A percentile compares a stretch with the other conserved stretches of the same genome.
Conservation (phyloP, 2,329 filamentous ascomycete species). For the Albifimbria verrucaria region DNA sequence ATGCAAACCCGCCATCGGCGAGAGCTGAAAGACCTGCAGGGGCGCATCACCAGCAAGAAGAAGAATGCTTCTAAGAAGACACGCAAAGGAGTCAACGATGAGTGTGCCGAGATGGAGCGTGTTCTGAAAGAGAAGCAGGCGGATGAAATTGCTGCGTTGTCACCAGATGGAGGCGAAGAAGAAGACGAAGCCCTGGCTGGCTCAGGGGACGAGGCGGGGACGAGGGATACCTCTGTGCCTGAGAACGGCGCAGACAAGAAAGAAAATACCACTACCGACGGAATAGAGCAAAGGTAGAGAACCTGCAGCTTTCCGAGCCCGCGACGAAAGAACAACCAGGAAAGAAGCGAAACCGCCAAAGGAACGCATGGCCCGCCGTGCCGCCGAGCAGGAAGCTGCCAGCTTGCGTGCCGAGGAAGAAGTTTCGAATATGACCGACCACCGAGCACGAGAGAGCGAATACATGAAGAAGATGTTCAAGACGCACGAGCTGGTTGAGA, state of each 20-base stretch:
- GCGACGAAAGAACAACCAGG: slow-evolving; percentile 20
- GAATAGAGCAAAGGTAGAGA: slow-evolving; percentile 17
- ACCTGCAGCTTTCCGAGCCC: slow-evolving; percentile 15
- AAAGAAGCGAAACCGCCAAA: slow-evolving; percentile 91
- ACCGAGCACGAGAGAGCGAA: slow-evolving; percentile 65
- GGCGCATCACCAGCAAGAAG: slow-evolving; percentile 88
- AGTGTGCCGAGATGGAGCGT: slow-evolving; percentile 69
- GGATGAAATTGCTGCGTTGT: slow-evolving; percentile 50
- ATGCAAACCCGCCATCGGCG: slow-evolving; percentile 78
- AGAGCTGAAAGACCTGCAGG: slow-evolving; percentile 83
- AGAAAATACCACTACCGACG: slow-evolving; percentile 1
- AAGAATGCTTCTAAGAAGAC: slow-evolving; percentile 92
- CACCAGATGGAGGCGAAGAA: slow-evolving; percentile 22
- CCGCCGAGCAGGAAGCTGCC: slow-evolving; percentile 75
- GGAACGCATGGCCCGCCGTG: slow-evolving; percentile 82
- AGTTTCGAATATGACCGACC: slow-evolving; percentile 70
- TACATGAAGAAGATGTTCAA: slow-evolving; percentile 68
- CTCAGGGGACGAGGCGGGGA: slow-evolving; percentile 12
- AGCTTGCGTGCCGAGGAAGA: slow-evolving; percentile 69
- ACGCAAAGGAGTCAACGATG: slow-evolving; percentile 69
- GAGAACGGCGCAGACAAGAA: slow-evolving; percentile 10
- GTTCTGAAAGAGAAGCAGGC: slow-evolving; percentile 64
- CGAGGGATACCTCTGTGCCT: no score
- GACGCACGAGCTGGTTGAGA: slow-evolving; percentile 63
- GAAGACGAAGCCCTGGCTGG: slow-evolving; percentile 13